Conservation (phyloP, 176 grass and related monocot species). For the Eleusine indica region DNA sequence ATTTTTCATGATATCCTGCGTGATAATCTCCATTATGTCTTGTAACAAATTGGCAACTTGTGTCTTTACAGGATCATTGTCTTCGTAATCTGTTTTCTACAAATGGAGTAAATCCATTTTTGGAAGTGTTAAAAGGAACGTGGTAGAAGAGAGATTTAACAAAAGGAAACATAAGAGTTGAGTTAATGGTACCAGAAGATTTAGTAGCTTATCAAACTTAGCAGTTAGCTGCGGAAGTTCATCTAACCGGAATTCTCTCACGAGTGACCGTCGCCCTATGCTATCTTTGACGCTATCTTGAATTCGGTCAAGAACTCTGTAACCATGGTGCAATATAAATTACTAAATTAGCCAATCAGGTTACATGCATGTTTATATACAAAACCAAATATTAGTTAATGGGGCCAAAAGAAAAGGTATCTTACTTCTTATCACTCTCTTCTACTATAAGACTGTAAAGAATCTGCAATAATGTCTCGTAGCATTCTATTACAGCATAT, state of each 20-base stretch:
- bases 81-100: constrained; percentile 56
- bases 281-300: constrained; percentile 29
- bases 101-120: constrained; percentile 33
- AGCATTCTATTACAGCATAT: constrained; percentile 80
- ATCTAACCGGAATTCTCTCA: constrained; percentile 62
- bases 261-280: constrained; percentile 21
- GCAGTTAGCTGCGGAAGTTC: constrained; percentile 78
- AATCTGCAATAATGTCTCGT: constrained; percentile 61
- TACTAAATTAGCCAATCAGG: constrained; percentile 19
- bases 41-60: constrained; percentile 87
- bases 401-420: background rate
- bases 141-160: constrained; percentile 13
- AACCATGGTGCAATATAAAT: constrained; percentile 18
- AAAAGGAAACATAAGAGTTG: background rate
- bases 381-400: background rate
- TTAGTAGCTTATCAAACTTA: constrained; percentile 82
- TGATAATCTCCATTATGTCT: constrained; percentile 96
- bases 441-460: constrained; percentile 59
- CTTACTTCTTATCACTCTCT: constrained; percentile 59
- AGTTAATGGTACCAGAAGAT: constrained; percentile 58
- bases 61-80: constrained; percentile 50
- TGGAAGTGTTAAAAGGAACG: background rate
- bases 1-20: constrained; percentile 76
- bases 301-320: constrained; percentile 62
- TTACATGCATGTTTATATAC: constrained; percentile 5